These are phyloP conservation scores for Aquilaria malaccensis DNA, from an alignment of 345 rosid species.

Conservation along the genomic window DNA sequence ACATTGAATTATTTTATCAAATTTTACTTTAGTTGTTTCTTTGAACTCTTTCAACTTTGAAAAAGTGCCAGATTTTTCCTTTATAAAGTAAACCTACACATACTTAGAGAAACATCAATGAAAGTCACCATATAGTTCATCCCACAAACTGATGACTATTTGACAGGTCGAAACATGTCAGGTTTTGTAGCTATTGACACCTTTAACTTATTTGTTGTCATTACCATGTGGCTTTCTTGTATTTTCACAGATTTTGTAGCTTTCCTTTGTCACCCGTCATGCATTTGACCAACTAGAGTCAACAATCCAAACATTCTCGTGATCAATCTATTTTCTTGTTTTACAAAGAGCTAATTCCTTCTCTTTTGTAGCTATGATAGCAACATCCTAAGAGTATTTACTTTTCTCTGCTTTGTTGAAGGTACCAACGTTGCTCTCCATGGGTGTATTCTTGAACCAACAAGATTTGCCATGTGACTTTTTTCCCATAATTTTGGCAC, in stretches of 20 bases:
- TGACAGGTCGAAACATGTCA: conserved; percentile 9
- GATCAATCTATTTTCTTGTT: background rate
- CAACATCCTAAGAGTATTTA: background rate
- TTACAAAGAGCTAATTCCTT: background rate
- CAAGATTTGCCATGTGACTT: too few relatives aligned
- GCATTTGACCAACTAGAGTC: background rate
- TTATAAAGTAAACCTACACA: conserved; percentile 5
- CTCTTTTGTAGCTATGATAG: background rate
- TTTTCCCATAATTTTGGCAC: too few relatives aligned
- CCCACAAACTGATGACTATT: background rate
- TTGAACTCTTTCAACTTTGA: conserved; percentile 6
- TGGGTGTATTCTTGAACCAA: too few relatives aligned
- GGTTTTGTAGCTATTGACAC: background rate
- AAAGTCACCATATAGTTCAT: conserved; percentile 11
- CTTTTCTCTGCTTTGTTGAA: background rate
- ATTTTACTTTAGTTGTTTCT: background rate
- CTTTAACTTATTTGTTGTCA: background rate
- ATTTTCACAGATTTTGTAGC: background rate
- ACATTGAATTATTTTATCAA: background rate
- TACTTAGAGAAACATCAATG: conserved; percentile 12
- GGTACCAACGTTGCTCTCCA: too few relatives aligned
- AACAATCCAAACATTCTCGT: background rate
- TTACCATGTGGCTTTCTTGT: background rate
- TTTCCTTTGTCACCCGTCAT: background rate
- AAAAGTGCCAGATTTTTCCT: background rate